These are phyloP conservation scores for Citrus reticulata DNA, from an alignment of 345 rosid genomes.

Conservation along the genomic window DNA sequence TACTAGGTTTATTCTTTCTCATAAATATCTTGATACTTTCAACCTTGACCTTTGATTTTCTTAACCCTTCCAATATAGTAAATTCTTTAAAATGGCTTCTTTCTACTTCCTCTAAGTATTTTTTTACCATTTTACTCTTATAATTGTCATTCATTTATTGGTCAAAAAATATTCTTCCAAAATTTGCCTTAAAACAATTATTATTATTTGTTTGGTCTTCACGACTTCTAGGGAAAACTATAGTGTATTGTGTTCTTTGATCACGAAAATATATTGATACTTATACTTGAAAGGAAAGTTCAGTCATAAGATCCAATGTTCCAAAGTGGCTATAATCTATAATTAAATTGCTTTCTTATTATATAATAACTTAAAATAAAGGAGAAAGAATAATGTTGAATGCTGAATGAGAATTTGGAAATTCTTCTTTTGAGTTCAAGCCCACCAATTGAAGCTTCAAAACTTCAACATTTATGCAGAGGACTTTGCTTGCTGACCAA, in stretches of 20 bases:
- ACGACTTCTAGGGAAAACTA: not conserved
- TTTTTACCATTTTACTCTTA: no score
- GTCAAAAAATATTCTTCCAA: no score
- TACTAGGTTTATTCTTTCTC: no score
- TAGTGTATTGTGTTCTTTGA: not conserved
- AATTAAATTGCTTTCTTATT: not conserved
- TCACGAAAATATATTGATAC: not conserved
- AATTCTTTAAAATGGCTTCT: no score
- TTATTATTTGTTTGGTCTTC: no score
- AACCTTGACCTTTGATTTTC: no score
- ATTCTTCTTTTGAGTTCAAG: not conserved
- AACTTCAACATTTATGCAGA: not conserved
- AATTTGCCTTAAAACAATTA: not conserved
- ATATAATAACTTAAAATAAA: not conserved
- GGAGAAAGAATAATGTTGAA: not conserved
- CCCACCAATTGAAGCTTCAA: constrained; percentile 8
- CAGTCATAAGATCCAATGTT: not conserved
- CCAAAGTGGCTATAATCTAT: not conserved
- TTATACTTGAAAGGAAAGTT: not conserved
- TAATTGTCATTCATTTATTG: no score
- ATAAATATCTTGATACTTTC: no score
- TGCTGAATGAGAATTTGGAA: not conserved
- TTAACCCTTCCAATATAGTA: no score
- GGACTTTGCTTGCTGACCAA: not conserved
- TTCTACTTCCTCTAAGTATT: no score